These are phyloP conservation scores for Gymnopilus dilepis DNA, from an alignment of 768 basidiomycete genomes.

Conservation along the genomic window DNA sequence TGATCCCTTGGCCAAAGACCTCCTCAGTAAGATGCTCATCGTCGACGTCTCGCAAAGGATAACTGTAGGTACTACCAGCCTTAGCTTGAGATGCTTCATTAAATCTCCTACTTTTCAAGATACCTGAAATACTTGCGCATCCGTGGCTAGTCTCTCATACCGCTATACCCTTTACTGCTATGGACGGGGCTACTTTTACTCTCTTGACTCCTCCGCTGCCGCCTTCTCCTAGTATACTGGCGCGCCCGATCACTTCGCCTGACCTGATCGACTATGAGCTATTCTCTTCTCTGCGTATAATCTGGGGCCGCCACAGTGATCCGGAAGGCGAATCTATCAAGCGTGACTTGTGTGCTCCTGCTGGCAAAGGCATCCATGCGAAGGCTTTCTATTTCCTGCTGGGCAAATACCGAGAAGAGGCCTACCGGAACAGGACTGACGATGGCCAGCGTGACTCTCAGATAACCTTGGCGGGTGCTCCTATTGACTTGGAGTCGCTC, in stretches of 20 bases:
- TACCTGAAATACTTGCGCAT: constrained; percentile 83
- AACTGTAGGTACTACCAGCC: constrained; percentile 54
- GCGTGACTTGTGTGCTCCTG: constrained; percentile 70
- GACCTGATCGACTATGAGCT: constrained; percentile 78
- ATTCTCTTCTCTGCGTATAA: constrained; percentile 76
- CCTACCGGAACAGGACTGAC: constrained; percentile 49
- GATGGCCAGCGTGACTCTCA: constrained; percentile 38
- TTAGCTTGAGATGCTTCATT: background rate
- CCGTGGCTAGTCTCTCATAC: constrained; percentile 75
- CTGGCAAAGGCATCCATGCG: constrained; percentile 73
- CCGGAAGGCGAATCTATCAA: constrained; percentile 56
- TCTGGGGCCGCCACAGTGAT: constrained; percentile 82
- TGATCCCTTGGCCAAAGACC: constrained; percentile 83
- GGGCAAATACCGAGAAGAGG: constrained; percentile 71
- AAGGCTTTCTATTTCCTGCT: constrained; percentile 92
- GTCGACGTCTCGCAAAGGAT: constrained; percentile 84
- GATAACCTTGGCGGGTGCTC: constrained; percentile 20
- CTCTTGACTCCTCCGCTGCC: constrained; percentile 46
- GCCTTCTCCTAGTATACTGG: constrained; percentile 71
- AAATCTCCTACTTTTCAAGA: constrained; percentile 48
- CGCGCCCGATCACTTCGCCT: constrained; percentile 69
- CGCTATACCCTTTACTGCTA: constrained; percentile 47
- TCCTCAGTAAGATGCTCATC: constrained; percentile 86
- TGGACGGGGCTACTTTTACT: constrained; percentile 34
- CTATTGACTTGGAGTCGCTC: constrained; percentile 30